Percentiles rank a stretch among this genome's conserved stretches.
These are phyloP conservation scores for Canavalia gladiata DNA, from an alignment of 306 rosid genomes.

Conservation along the genomic window DNA sequence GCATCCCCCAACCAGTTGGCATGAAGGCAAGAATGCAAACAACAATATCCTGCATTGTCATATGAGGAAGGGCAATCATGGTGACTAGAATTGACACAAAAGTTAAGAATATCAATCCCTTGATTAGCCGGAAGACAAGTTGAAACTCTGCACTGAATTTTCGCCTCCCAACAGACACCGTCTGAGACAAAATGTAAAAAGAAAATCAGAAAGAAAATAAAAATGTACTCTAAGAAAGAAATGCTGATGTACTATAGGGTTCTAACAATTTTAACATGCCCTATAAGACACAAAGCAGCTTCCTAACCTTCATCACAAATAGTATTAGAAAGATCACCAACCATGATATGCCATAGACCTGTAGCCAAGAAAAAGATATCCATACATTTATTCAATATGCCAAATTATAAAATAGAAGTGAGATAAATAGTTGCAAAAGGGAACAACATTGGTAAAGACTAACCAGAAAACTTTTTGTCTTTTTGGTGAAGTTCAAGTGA, in stretches of 20 bases:
- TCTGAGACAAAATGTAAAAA: conserved; percentile 55
- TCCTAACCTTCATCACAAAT: conserved; percentile 88
- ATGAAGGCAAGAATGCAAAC: conserved; percentile 98
- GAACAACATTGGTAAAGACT: conserved; percentile 40
- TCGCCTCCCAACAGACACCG: conserved; percentile 91
- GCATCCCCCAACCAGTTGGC: conserved; percentile 99
- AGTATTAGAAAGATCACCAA: conserved; percentile 84
- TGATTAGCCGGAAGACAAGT: conserved; percentile 90
- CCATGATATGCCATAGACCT: conserved; percentile 98
- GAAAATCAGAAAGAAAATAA: conserved; percentile 29
- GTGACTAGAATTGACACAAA: conserved; percentile 79
- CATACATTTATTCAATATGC: conserved; percentile 23
- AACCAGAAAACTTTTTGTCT: conserved; percentile 76
- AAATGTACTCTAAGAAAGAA: conserved; percentile 13
- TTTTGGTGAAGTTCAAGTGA: conserved; percentile 72
- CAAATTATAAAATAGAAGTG: conserved; percentile 9
- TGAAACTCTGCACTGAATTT: conserved; percentile 92
- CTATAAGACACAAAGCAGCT: conserved; percentile 3
- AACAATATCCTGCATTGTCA: conserved; percentile 88
- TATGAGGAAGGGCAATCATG: conserved; percentile 85
- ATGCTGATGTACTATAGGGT: not conserved
- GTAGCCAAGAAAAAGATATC: conserved; percentile 45
- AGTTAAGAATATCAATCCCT: conserved; percentile 91
- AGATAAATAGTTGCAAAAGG: not conserved
- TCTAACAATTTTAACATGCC: conserved; percentile 32